These are phyloP conservation scores for Omphalotus olearius DNA, from an alignment of 1,284 basidiomycete genomes.

Conservation along the genomic window DNA sequence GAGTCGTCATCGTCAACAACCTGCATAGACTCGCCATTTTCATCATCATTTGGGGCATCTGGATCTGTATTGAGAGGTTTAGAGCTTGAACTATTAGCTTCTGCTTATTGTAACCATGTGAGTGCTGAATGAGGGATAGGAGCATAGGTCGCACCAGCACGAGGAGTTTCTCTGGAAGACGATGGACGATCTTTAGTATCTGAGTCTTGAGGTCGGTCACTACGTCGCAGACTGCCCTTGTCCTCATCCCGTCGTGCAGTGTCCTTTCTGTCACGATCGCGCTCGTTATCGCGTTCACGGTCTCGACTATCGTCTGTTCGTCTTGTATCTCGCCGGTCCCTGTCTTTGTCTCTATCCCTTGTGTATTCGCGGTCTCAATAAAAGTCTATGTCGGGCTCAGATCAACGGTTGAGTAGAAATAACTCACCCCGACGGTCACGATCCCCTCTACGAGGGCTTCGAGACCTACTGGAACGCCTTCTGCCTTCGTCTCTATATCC, in stretches of 20 bases:
- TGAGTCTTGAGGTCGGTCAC: constrained; percentile 6
- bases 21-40: constrained; percentile 65
- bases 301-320: constrained; percentile 33
- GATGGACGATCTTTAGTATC: constrained; percentile 15
- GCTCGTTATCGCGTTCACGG: constrained; percentile 13
- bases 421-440: constrained; percentile 36
- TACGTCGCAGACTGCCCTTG: neutral
- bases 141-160: too few species aligned
- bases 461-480: constrained; percentile 59
- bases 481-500: constrained; percentile 42
- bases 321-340: constrained; percentile 34
- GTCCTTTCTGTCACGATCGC: constrained; percentile 26
- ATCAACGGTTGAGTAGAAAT: neutral
- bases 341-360: constrained; percentile 22
- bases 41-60: constrained; percentile 31
- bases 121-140: neutral
- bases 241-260: constrained; percentile 17
- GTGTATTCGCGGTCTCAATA: constrained; percentile 24
- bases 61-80: constrained; percentile 32
- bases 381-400: neutral
- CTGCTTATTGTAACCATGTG: neutral
- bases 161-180: constrained; percentile 22
- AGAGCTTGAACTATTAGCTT: constrained; percentile 7
- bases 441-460: constrained; percentile 58
- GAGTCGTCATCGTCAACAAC: constrained; percentile 67